Evolutionary conservation across 2,329 filamentous ascomycete species (phyloP).

Genomic region (Fusarium torreyae): DNA sequence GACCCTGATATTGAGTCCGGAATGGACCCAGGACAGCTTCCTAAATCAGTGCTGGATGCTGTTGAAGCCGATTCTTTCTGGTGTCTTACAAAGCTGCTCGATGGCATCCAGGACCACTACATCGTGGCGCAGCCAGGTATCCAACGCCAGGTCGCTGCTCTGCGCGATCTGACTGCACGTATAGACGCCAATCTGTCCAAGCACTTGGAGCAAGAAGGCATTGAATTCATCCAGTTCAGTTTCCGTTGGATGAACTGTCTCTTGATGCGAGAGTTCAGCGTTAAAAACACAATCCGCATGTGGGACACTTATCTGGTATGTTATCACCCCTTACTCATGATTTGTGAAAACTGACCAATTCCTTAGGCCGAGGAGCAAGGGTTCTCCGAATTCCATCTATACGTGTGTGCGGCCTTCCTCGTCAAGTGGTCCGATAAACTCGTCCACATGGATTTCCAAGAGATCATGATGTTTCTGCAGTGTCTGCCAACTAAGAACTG

Average conservation of each 20-base stretch:
- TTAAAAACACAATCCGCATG: conserved; percentile 97
- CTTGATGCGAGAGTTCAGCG: conserved; percentile 96
- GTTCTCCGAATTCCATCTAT: conserved; percentile 98
- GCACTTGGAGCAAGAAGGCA: conserved; percentile 89
- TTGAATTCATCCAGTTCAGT: conserved; percentile 99
- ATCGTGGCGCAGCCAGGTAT: conserved; percentile 98
- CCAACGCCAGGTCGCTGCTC: conserved; percentile 89
- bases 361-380: conserved; percentile 94
- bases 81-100: conserved; percentile 97
- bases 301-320: conserved; percentile 98
- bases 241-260: conserved; percentile 99
- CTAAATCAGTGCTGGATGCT: conserved; percentile 90
- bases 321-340: conserved; percentile 26
- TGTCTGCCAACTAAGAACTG: conserved; percentile 91
- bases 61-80: conserved; percentile 99
- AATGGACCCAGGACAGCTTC: conserved; percentile 97
- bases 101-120: conserved; percentile 99
- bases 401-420: conserved; percentile 96
- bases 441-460: conserved; percentile 97
- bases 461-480: conserved; percentile 99
- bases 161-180: conserved; percentile 90
- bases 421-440: conserved; percentile 98
- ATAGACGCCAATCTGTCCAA: conserved; percentile 89
- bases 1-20: conserved; percentile 91
- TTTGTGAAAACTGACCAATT: conserved; percentile 3